Evolutionary conservation across 306 rosid genomes (phyloP), one percentile per base, ranked within the genome.

Genomic region (Lathyrus oleraceus): DNA sequence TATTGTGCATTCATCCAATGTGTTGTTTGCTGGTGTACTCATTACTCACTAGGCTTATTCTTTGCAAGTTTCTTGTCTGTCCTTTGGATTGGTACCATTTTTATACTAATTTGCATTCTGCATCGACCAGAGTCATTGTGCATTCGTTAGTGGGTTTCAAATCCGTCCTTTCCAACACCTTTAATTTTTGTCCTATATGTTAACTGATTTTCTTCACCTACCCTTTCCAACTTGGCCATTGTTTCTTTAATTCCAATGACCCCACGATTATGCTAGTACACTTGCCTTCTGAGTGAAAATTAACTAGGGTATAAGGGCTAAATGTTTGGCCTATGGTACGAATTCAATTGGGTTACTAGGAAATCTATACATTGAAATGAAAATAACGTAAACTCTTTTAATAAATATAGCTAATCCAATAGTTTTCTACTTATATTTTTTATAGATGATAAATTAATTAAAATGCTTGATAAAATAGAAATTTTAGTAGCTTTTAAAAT

Each of bases 81-180:
- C 72, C 51, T 61, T 65, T 60, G 12, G 38, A 17, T 17, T 17
- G 52, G 39, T 35, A 35, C 39, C 20, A 38, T 8, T 16, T 52
- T 7, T 4, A 65, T 69, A 49, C 39, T 17, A 42, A 48, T 58
- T 64, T 81, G 81, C 71, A 71, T 60, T 25, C 45, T 73, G 20
- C 53, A 53, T 51, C n/a, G 20, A 15, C 19, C 15, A 53, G 30
- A 19, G 44, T 23, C 74, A 59, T 71, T 0, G n/a, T 27, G 11
- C 75, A 59, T 69, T 76, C 70, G 76, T 76, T 76, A 54, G 76
- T 64, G 65, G 76, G 64, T 67, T 73, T 66, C 39, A 61, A 67
- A 6, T 15, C 27, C 51, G 76, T 71, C 81, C 73, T 70, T 66
- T 53, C 16, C 8, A 13, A 21, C 10, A 49, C 45, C 42, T 67